phyloP scores from a whole-genome alignment of 345 rosid species.

The Moricandia moricandioides region DNA sequence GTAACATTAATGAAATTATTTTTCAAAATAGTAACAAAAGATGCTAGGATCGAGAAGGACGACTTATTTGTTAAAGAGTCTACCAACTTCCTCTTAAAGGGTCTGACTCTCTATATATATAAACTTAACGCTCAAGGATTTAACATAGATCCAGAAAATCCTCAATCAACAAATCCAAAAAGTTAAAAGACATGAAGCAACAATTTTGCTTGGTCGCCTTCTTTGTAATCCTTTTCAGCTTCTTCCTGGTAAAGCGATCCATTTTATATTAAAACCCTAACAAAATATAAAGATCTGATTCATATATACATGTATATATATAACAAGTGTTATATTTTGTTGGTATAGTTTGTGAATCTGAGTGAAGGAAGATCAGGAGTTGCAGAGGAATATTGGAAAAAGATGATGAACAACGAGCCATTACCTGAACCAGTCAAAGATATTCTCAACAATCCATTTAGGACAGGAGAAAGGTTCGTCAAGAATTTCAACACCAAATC shows the following conservation, averaged over 20 bases:
- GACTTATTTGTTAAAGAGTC: neutral
- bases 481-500: constrained; percentile 29
- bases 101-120: neutral
- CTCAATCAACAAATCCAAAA: neutral
- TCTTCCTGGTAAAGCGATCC: constrained; percentile 22
- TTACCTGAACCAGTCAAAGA: constrained; percentile 56
- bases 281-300: constrained; percentile 8
- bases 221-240: constrained; percentile 25
- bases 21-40: neutral
- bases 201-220: constrained; percentile 24
- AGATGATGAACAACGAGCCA: constrained; percentile 53
- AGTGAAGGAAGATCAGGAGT: constrained; percentile 46
- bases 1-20: neutral
- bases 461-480: constrained; percentile 21
- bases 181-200: constrained; percentile 27
- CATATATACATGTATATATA: neutral
- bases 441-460: constrained; percentile 38
- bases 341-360: constrained; percentile 37
- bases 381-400: constrained; percentile 57
- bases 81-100: neutral
- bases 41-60: neutral
- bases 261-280: constrained; percentile 13
- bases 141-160: constrained; percentile 24
- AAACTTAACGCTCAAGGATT: constrained; percentile 14
- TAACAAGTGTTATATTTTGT: neutral